These are phyloP conservation scores for Phaseolus coccineus DNA, from an alignment of 331 rosid genomes.

Conservation along the genomic window DNA sequence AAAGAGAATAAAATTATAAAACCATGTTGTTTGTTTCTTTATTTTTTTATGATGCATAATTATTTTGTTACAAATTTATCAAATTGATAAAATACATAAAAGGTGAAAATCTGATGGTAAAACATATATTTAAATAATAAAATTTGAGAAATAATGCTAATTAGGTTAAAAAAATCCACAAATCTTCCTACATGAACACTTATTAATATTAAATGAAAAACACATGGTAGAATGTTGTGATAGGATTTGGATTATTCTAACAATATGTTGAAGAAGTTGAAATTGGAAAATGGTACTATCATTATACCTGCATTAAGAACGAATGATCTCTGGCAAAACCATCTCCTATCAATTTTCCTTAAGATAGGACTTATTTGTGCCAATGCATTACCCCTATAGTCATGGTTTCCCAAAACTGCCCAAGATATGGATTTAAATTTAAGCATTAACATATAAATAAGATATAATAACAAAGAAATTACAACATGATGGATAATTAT, in stretches of 20 bases:
- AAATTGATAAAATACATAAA: too few relatives aligned
- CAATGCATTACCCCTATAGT: conserved; percentile 43
- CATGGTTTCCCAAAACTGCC: conserved; percentile 51
- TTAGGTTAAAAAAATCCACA: too few relatives aligned
- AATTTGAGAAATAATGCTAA: too few relatives aligned
- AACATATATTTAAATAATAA: too few relatives aligned
- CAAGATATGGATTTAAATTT: background rate
- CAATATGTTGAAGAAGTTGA: background rate
- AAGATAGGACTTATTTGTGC: conserved; percentile 47
- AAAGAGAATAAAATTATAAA: too few relatives aligned
- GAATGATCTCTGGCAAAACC: conserved; percentile 48
- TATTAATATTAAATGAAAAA: background rate
- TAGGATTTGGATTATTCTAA: background rate
- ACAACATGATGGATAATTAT: background rate
- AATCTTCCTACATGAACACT: too few relatives aligned
- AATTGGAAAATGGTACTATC: background rate
- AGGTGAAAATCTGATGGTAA: too few relatives aligned
- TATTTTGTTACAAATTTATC: too few relatives aligned
- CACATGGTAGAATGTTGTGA: background rate
- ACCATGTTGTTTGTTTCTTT: too few relatives aligned
- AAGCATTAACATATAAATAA: background rate
- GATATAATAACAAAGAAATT: background rate
- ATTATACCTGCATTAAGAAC: conserved; percentile 43
- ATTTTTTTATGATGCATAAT: too few relatives aligned
- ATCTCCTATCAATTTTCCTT: conserved; percentile 45